Evolutionary conservation across 495 filamentous ascomycete species (phyloP).

Genomic region (Trichoderma reesei): DNA sequence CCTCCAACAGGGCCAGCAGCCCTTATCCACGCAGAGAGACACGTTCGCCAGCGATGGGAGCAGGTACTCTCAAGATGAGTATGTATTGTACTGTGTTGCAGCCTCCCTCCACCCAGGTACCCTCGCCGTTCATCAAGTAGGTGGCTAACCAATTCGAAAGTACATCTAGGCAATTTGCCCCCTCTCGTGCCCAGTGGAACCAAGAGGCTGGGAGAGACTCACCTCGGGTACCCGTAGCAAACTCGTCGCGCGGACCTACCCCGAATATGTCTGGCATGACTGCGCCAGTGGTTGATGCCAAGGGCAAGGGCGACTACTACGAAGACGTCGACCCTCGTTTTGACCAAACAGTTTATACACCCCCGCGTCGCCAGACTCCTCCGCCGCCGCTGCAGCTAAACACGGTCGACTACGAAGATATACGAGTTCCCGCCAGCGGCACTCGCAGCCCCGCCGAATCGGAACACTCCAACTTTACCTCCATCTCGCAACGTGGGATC

Average conservation of each 20-base stretch:
- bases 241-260: slow-evolving; percentile 18
- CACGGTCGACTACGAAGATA: slow-evolving; percentile 42
- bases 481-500: slow-evolving; percentile 71
- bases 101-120: too few species aligned
- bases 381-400: slow-evolving; percentile 16
- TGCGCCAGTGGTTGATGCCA: slow-evolving; percentile 21
- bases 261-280: slow-evolving; percentile 36
- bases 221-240: slow-evolving; percentile 23
- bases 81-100: slow-evolving; percentile 29
- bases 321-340: slow-evolving; percentile 94
- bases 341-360: slow-evolving; percentile 26
- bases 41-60: slow-evolving; percentile 49
- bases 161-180: slow-evolving; percentile 50
- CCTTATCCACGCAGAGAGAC: slow-evolving; percentile 22
- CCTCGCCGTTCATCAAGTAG: too few species aligned
- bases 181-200: slow-evolving; percentile 52
- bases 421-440: slow-evolving; percentile 41
- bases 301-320: slow-evolving; percentile 52
- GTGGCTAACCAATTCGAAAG: slow-evolving; percentile 13
- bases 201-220: slow-evolving; percentile 37
- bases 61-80: slow-evolving; percentile 65
- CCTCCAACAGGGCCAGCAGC: slow-evolving; percentile 47
- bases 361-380: slow-evolving; percentile 11
- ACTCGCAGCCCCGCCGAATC: slow-evolving; percentile 65
- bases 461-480: slow-evolving; percentile 73